Evolutionary conservation across 108 stramenopile species (phyloP), one percentile per base, ranked within the genome.

Genomic region (Tribonema minus): DNA sequence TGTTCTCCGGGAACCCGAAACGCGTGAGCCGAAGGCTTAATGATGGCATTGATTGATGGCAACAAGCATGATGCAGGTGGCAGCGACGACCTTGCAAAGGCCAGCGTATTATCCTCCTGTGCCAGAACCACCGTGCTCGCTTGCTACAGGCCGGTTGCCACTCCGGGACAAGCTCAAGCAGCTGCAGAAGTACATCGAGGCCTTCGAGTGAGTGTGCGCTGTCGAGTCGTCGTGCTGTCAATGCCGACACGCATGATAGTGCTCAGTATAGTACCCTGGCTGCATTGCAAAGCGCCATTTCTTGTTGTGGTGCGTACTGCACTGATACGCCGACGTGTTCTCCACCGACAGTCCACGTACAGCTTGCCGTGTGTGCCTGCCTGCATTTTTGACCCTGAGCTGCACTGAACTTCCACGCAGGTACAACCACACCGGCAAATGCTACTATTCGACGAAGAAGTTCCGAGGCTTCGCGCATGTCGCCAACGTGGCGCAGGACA

Each of bases 401-500:
- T n/a, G n/a, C n/a, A 63, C 61, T 6, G 20, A 63, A 27, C 28
- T 12, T 7, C 20, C 7, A 6, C 20, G 27, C 26, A 75, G 74
- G 74, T 75, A 75, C 34, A 75, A 75, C 74, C 65, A 75, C 39
- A 75, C 74, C n/a, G 74, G 74, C 27, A 46, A 75, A 25, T 40
- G 28, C 25, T 75, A 65, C 46, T 75, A 65, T 64, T 40, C 54
- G 27, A 87, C 84, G 46, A 77, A 76, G 1, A 81, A 84, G 64
- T 83, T 87, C 60, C 61, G 86, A 15, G 88, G 88, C 3, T 68
- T 87, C 64, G 83, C 85, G 46, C 88, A 87, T 39, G 80, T 88
- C n/a, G 71, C 82, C 9, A 65, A 46, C 2, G 84, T 82, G 7
- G 86, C 86, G 0, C 83, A 85, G 58, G 72, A 83, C 3, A 87